Evolutionary conservation across 192 early-diverging fungal genomes (phyloP), one percentile per base, ranked within the genome.

Genomic region (Coemansia sp.): DNA sequence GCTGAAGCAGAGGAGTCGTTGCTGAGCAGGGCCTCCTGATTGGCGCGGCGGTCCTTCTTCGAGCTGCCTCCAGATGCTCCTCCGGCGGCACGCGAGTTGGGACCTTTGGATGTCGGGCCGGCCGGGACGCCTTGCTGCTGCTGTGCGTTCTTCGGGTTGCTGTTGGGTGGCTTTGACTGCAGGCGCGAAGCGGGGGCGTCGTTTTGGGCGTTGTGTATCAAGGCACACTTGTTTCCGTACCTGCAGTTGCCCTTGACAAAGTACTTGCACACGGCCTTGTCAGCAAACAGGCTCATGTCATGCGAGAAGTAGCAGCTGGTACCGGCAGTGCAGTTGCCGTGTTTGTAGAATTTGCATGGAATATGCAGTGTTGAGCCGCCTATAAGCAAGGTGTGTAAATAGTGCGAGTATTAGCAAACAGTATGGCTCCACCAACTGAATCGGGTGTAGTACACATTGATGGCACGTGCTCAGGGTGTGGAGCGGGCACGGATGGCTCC

Each of bases 341-440:
- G 80, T 56, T 82, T 87, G 77, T 80, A 87, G 61, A 89, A 89
- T 68, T 89, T 89, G 78, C 87, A 89, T 10, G 87, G 87, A 42
- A 88, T 81, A 49, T 88, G 87, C 28, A 37, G 20, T 39, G 72
- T 76, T 33, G 72, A 76, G 32, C 72, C 72, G 41, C 72, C 72
- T 76, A 69, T 26, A 57, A 33, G n/a, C n/a, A n/a, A n/a, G n/a
- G n/a, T n/a, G n/a, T n/a, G n/a, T n/a, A n/a, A n/a, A n/a, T n/a
- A n/a, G n/a, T n/a, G n/a, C n/a, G n/a, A n/a, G n/a, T n/a, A n/a
- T n/a, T n/a, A n/a, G n/a, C n/a, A n/a, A n/a, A n/a, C n/a, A n/a
- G n/a, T n/a, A n/a, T n/a, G n/a, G n/a, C n/a, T n/a, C n/a, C n/a
- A n/a, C n/a, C n/a, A n/a, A n/a, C n/a, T n/a, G n/a, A n/a, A n/a